A percentile compares a stretch with the other conserved stretches of the same genome.
Evolutionary conservation across 2,329 filamentous ascomycete genomes (phyloP).

Genomic region (Apiospora pterosperma): DNA sequence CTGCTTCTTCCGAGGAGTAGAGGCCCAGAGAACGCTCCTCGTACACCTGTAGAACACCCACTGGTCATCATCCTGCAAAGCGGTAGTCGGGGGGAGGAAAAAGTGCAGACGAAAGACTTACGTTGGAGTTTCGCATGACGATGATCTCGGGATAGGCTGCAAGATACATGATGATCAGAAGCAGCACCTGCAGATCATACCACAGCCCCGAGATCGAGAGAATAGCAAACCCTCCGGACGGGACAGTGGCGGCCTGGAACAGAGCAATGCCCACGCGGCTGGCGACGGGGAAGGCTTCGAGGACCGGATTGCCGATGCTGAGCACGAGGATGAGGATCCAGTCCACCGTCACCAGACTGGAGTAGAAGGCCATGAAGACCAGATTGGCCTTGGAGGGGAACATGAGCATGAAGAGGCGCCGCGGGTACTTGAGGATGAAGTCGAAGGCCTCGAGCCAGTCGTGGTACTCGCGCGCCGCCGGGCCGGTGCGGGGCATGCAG

Average conservation of each 20-base stretch:
- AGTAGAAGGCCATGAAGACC: constrained; percentile 61
- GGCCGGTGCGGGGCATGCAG: constrained; percentile 28
- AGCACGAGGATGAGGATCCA: constrained; percentile 65
- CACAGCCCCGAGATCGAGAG: constrained; percentile 53
- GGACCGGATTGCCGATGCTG: constrained; percentile 57
- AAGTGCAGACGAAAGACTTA: background rate
- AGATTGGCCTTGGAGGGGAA: constrained; percentile 63
- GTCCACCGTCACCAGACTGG: constrained; percentile 58
- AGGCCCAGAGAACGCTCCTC: constrained; percentile 56
- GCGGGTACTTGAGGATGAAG: constrained; percentile 53
- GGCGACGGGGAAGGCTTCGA: constrained; percentile 48
- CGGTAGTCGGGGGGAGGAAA: no score
- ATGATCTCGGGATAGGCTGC: constrained; percentile 48
- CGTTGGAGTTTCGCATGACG: constrained; percentile 54
- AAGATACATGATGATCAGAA: constrained; percentile 49
- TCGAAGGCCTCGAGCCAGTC: constrained; percentile 47
- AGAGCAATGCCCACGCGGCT: constrained; percentile 60
- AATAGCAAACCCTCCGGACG: constrained; percentile 64
- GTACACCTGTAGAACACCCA: constrained; percentile 36
- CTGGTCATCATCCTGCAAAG: background rate
- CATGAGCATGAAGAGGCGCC: constrained; percentile 59
- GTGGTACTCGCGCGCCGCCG: constrained; percentile 29
- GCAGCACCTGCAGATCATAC: constrained; percentile 45
- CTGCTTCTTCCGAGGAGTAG: constrained; percentile 22
- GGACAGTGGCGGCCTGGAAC: constrained; percentile 59